A percentile compares a stretch with the other conserved stretches of the same genome.
phyloP scores from a whole-genome alignment of 257 asterid species.

The Salvia hispanica region DNA sequence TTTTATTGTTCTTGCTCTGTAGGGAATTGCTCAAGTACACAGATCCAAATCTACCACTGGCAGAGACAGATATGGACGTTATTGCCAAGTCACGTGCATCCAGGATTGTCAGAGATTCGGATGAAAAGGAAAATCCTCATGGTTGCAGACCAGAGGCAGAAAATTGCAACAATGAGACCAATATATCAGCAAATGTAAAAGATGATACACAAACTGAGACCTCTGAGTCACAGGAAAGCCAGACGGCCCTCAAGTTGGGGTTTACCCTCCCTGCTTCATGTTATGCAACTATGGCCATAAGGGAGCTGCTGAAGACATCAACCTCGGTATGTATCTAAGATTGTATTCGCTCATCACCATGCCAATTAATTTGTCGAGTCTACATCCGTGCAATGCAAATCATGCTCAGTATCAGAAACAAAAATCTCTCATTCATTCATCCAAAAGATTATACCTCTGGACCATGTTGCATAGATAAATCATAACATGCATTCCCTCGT shows the following conservation, averaged over 20 bases:
- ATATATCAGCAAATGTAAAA: constrained; percentile 21
- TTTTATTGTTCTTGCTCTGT: constrained; percentile 19
- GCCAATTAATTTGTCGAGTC: not conserved
- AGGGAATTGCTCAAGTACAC: constrained; percentile 82
- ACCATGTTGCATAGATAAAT: not conserved
- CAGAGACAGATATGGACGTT: constrained; percentile 77
- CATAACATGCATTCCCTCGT: constrained; percentile 12
- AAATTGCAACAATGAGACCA: constrained; percentile 28
- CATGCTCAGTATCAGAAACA: not conserved
- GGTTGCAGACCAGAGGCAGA: constrained; percentile 34
- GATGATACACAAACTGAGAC: constrained; percentile 39
- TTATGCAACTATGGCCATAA: constrained; percentile 98
- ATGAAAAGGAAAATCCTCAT: constrained; percentile 37
- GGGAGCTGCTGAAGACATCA: constrained; percentile 93
- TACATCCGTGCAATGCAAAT: not conserved
- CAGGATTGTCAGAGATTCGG: constrained; percentile 27
- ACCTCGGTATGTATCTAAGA: constrained; percentile 69
- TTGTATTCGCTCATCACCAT: constrained; percentile 19
- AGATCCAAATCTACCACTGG: constrained; percentile 70
- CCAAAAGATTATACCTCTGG: constrained; percentile 12
- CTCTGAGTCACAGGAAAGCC: constrained; percentile 44
- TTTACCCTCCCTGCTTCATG: constrained; percentile 91
- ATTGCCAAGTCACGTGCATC: constrained; percentile 50
- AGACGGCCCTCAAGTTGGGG: constrained; percentile 79
- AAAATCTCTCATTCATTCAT: not conserved